Conservation (phyloP, 2,329 filamentous ascomycete genomes). For the Ceratocystis eucalypticola region DNA sequence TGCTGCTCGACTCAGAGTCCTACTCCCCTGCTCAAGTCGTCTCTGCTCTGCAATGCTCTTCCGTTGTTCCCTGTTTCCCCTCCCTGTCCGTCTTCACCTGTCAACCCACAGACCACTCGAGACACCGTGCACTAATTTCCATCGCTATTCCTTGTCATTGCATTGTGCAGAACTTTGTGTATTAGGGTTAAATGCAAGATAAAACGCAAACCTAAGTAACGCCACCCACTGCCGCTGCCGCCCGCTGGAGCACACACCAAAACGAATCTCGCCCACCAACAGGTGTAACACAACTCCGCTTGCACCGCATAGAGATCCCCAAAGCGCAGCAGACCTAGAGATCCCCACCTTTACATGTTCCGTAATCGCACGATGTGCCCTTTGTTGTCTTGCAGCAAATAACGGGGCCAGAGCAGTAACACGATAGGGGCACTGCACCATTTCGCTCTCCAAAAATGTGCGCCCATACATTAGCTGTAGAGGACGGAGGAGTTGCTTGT, state of each 20-base stretch:
- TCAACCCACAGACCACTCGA: neutral
- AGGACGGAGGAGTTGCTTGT: neutral
- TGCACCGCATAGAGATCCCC: neutral
- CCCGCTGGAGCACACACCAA: too few relatives aligned
- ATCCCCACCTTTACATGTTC: conserved; percentile 3
- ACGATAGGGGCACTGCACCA: conserved; percentile 14
- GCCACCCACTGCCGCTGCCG: too few relatives aligned
- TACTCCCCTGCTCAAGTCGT: neutral
- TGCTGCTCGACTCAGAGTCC: neutral
- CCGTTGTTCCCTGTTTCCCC: neutral
- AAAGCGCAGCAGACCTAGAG: neutral
- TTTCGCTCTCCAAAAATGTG: conserved; percentile 14
- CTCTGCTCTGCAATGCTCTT: neutral
- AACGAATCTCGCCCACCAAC: too few relatives aligned
- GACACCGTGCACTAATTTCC: neutral
- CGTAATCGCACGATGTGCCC: conserved; percentile 12
- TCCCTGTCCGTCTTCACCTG: neutral
- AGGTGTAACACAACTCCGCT: neutral
- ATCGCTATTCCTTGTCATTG: neutral
- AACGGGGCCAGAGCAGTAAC: conserved; percentile 8
- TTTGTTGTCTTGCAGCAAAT: conserved; percentile 18
- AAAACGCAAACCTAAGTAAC: too few relatives aligned
- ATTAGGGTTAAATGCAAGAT: neutral
- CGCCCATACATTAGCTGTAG: neutral
- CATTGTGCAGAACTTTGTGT: neutral